Percentiles rank a stretch among this genome's conserved stretches.
These are phyloP conservation scores for Anthracocystis walkeri DNA, from an alignment of 1,284 basidiomycete genomes.

Conservation along the genomic window DNA sequence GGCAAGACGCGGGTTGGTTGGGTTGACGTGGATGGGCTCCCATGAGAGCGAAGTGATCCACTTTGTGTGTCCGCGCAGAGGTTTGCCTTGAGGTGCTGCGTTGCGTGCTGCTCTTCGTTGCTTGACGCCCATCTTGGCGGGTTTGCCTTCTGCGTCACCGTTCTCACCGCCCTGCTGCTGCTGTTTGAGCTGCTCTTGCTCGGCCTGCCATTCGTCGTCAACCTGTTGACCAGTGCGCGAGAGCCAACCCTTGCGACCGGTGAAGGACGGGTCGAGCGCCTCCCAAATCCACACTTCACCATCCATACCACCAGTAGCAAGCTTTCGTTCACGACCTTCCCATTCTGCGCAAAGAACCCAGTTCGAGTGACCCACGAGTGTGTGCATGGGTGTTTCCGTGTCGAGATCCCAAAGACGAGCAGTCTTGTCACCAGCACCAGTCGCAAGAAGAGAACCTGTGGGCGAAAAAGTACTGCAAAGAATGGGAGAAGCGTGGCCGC, in stretches of 20 bases:
- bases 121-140: constrained; percentile 56
- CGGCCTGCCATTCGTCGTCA: constrained; percentile 50
- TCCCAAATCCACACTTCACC: constrained; percentile 68
- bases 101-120: constrained; percentile 60
- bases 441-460: constrained; percentile 88
- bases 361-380: constrained; percentile 86
- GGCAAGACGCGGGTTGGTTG: constrained; percentile 77
- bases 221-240: constrained; percentile 55
- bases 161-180: constrained; percentile 6
- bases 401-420: constrained; percentile 94
- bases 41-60: constrained; percentile 97
- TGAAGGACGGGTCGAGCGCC: constrained; percentile 52
- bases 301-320: constrained; percentile 78
- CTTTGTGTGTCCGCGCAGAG: constrained; percentile 85
- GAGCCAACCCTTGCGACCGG: constrained; percentile 61
- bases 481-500: constrained; percentile 87
- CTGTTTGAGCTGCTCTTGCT: constrained; percentile 20
- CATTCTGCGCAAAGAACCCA: constrained; percentile 98
- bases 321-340: constrained; percentile 88
- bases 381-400: constrained; percentile 90
- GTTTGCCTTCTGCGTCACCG: constrained; percentile 15
- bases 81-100: constrained; percentile 58
- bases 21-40: constrained; percentile 84
- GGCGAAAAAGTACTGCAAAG: constrained; percentile 95
- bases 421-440: constrained; percentile 93